A percentile compares a stretch with the other conserved stretches of the same genome.
phyloP scores from a whole-genome alignment of 306 rosid species.

The Glycine tomentella region DNA sequence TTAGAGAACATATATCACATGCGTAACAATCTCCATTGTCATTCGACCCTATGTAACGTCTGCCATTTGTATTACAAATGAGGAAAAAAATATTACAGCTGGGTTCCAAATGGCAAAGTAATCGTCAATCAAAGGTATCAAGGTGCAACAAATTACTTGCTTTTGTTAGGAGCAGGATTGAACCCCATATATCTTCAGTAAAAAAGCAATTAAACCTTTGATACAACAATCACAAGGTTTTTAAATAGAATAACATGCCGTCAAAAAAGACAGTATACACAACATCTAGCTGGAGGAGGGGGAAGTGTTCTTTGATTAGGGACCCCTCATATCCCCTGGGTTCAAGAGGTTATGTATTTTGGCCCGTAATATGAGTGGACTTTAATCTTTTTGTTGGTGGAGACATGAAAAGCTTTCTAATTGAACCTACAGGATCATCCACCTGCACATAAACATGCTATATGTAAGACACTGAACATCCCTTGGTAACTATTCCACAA shows the following conservation, averaged over 20 bases:
- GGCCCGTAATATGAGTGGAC: constrained; percentile 50
- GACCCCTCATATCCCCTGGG: neutral
- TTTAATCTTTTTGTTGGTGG: constrained; percentile 72
- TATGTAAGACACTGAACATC: constrained; percentile 37
- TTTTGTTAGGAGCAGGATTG: constrained; percentile 35
- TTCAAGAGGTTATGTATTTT: constrained; percentile 36
- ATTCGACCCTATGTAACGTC: constrained; percentile 16
- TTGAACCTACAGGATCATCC: constrained; percentile 82
- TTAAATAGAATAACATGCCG: constrained; percentile 40
- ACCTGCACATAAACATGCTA: constrained; percentile 66
- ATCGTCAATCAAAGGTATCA: constrained; percentile 39
- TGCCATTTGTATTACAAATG: constrained; percentile 25
- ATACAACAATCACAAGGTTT: constrained; percentile 47
- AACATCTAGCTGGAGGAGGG: constrained; percentile 1
- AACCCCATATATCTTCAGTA: constrained; percentile 16
- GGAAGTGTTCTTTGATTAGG: neutral
- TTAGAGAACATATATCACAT: constrained; percentile 35
- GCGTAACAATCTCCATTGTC: constrained; percentile 32
- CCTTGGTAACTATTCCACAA: constrained; percentile 25
- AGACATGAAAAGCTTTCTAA: constrained; percentile 78
- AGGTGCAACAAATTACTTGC: constrained; percentile 28
- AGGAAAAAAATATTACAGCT: constrained; percentile 29
- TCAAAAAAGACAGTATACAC: constrained; percentile 40
- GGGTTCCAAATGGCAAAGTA: constrained; percentile 24
- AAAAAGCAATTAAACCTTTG: constrained; percentile 37